Evolutionary conservation across 2,329 filamentous ascomycete species (phyloP), one percentile per base, ranked within the genome.

Genomic region (Arachnomyces sp.): DNA sequence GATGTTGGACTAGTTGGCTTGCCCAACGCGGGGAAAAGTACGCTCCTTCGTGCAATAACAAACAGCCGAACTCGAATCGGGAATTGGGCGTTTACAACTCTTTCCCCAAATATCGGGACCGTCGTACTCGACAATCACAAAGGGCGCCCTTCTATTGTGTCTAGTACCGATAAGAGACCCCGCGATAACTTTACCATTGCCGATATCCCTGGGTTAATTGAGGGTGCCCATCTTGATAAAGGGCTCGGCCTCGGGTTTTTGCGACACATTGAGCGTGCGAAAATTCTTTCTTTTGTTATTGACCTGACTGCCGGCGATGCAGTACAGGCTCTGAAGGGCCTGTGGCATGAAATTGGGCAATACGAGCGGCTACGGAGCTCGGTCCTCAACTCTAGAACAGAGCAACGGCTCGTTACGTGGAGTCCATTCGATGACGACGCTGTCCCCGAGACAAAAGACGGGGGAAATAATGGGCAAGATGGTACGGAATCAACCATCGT

Each of bases 21-120:
- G 12, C 92, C 92, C 1, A 98, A 98, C 60, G 92, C 90, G 3
- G 92, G 92, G 7, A 98, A 98, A 66, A 93, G 86, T 58, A 96
- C 92, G 0, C 73, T 98, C 1, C 74, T 96, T 12, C 81, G 92
- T 13, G 82, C 89, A 3, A 69, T 98, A 52, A 94, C 82, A 53
- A 89, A 89, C 60, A 93, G 86, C 59, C 82, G 88, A 44, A 86
- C 92, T 2, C 78, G 92, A 30, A 80, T 98, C 3, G 92, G 92
- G 31, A 82, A 85, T 59, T 98, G 92, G 92, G 90, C 88, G 7
- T 98, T 98, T 61, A 98, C 92, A 3, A 98, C 92, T 0, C 72
- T 98, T 7, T 83, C 89, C 51, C 92, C 92, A 2, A 95, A 94
- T 52, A 93, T 98, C 40, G 92, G 92, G 37, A 98, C 92, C 1